Percentiles rank a stretch among this genome's conserved stretches.
Evolutionary conservation across 768 basidiomycete species (phyloP).

Genomic region (Russula dissimulans): DNA sequence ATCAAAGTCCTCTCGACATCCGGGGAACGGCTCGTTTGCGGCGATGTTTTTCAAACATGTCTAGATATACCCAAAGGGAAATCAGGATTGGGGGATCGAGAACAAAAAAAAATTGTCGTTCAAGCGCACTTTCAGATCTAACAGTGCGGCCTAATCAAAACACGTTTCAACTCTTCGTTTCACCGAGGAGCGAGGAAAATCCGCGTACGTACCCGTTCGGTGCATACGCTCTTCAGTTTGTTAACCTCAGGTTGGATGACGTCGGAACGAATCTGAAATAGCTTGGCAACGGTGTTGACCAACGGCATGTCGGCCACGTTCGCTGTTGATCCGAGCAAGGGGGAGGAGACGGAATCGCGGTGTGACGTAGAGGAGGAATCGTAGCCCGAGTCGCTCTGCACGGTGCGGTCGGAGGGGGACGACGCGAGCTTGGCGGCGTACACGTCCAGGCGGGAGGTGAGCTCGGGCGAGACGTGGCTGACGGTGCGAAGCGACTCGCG

Average conservation of each 20-base stretch:
- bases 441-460: conserved; percentile 70
- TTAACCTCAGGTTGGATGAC: conserved; percentile 70
- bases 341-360: conserved; percentile 39
- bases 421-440: conserved; percentile 69
- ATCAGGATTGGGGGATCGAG: background rate
- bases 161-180: conserved; percentile 1
- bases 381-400: conserved; percentile 56
- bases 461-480: conserved; percentile 75
- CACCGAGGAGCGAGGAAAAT: background rate
- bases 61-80: conserved; percentile 29
- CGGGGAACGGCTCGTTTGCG: conserved; percentile 74
- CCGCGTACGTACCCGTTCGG: conserved; percentile 53
- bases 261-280: conserved; percentile 68
- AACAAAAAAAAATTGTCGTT: conserved; percentile 8
- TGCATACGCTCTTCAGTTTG: conserved; percentile 50
- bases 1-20: conserved; percentile 78
- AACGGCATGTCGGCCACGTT: conserved; percentile 71
- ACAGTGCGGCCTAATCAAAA: conserved; percentile 58
- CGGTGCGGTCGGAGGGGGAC: conserved; percentile 34
- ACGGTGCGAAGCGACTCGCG: conserved; percentile 66
- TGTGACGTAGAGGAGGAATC: conserved; percentile 52
- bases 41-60: conserved; percentile 89
- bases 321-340: conserved; percentile 30
- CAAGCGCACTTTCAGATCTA: conserved; percentile 67
- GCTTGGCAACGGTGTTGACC: conserved; percentile 52